phyloP scores from a whole-genome alignment of 2,329 filamentous ascomycete species.

The Lasiodiplodia sp. region DNA sequence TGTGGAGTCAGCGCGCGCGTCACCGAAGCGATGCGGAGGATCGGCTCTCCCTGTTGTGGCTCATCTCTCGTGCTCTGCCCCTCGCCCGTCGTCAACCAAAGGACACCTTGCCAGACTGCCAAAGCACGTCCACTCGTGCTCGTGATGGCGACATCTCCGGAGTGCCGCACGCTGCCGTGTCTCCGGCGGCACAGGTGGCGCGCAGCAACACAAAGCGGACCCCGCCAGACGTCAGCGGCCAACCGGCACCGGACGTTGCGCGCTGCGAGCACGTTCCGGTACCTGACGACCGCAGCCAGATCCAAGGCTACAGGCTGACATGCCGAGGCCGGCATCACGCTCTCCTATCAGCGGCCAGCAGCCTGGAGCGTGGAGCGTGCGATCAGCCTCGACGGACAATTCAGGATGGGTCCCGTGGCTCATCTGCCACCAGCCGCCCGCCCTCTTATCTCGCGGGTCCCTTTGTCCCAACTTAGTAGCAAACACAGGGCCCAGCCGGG shows the following conservation, averaged over 20 bases:
- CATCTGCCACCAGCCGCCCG: slow-evolving; percentile 22
- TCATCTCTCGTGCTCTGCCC: neutral
- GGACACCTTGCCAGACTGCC: slow-evolving; percentile 16
- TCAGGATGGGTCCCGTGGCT: slow-evolving; percentile 28
- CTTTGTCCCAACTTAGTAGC: slow-evolving; percentile 28
- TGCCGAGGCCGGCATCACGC: slow-evolving; percentile 18
- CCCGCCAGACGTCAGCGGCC: slow-evolving; percentile 13
- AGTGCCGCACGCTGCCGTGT: neutral
- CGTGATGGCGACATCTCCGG: slow-evolving; percentile 8
- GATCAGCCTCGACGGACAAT: slow-evolving; percentile 5
- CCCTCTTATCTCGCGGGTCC: slow-evolving; percentile 27
- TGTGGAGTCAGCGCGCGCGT: slow-evolving; percentile 18
- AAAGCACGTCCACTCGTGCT: slow-evolving; percentile 11
- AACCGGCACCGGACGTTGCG: slow-evolving; percentile 1
- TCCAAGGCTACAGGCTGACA: slow-evolving; percentile 25
- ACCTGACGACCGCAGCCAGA: slow-evolving; percentile 13
- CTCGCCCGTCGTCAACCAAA: slow-evolving; percentile 21
- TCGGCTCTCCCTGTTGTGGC: slow-evolving; percentile 20
- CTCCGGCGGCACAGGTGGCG: slow-evolving; percentile 1
- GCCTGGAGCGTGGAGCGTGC: slow-evolving; percentile 18
- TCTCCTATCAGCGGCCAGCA: slow-evolving; percentile 28
- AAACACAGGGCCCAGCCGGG: slow-evolving; percentile 5
- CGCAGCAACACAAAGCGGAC: slow-evolving; percentile 7
- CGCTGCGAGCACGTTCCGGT: slow-evolving; percentile 22
- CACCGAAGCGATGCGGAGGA: slow-evolving; percentile 29